Evolutionary conservation across 805 yeast genomes (phyloP), one percentile per base, ranked within the genome.

Genomic region (Dipodascus geniculatus): DNA sequence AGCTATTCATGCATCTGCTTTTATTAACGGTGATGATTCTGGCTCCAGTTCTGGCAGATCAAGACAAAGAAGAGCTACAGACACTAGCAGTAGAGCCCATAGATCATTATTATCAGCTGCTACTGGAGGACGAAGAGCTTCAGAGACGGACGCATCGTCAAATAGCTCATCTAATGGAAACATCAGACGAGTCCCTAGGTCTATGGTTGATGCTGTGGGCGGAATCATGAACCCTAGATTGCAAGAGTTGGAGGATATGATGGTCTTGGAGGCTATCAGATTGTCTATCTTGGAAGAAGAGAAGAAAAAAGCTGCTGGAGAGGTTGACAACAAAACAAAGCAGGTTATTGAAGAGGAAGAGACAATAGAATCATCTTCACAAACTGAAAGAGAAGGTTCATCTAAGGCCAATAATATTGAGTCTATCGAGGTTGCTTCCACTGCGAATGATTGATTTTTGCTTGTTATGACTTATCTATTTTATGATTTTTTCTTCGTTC

Each of bases 1-100:
- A 33, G 96, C 96, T 0, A 79, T 91, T 42, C 98, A 91, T 68
- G 90, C 95, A 1, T 81, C 95, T 11, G 88, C 89, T 54, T 76
- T 87, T 61, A 65, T 88, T 48, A 35, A 31, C 52, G 23, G 17
- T 42, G 31, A 50, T 23, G 23, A 22, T 3, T 47, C 47, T 16
- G 33, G 33, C 11, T 53, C 35, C 55, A 52, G 44, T 48, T 42
- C 38, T 51, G 53, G 9, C 48, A 48, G 50, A 6, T 42, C 48
- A 23, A 47, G 49, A 47, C 24, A 47, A 22, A 44, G 48, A 22
- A 42, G 49, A 23, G 50, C 48, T 19, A 48, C 23, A 42, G 35
- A 24, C 33, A 50, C 42, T 48, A 52, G 56, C 51, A 23, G 48
- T 48, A 23, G 53, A 14, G 6, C 4, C 19, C 49, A 23, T 23